Base-by-base conservation (phyloP, 768 basidiomycete genomes). In the Phylloporus sp. region DNA sequence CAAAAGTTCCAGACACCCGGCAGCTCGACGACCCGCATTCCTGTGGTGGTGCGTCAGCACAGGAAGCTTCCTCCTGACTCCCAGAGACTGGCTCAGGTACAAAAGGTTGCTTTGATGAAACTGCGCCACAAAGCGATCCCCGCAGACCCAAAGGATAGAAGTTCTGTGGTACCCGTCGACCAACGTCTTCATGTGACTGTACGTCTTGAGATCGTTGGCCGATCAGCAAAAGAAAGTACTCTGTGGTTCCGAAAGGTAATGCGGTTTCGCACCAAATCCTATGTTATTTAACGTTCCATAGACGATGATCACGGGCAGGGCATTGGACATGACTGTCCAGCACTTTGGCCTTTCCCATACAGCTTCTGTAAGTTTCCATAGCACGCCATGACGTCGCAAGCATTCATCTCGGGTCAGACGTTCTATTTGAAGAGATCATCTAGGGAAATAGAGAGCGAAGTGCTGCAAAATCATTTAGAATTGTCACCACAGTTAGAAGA, bases 171-270 rank as follows among this genome's bases (percentile, higher is more conserved):
- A 1, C 70, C 81, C 13, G 60, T 80, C 39, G 77, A 80, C 22
- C 75, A 87, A 51, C 78, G 88, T 22, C 57, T 86, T 36, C 79
- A 86, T 63, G 59, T 89, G 29, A 79, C 71, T 34, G 77, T 83
- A 6, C 61, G 59, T 18, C 55, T 56, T 4, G 62, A 68, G 6
- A 55, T 58, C 5, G 54, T 57, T 2, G 58, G 60, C 8, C 69
- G 63, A 18, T 63, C 70, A 47, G 47, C 59, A 2, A 59, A 60
- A 15, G 78, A 81, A 60, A 72, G 71, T 45, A 60, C 76, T 7
- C 76, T 89, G 44, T 93, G 90, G 90, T 79, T 88, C 49, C 72
- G 76, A 44, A 90, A 88, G 78, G 89, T 88, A 59, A 56, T 29
- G 11, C 36, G 8, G 24, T 18, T 48, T 45, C 16, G 13, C 28